Conservation (phyloP, 371 early-diverging fungal genomes). For the Syncephalastrum contaminatum region DNA sequence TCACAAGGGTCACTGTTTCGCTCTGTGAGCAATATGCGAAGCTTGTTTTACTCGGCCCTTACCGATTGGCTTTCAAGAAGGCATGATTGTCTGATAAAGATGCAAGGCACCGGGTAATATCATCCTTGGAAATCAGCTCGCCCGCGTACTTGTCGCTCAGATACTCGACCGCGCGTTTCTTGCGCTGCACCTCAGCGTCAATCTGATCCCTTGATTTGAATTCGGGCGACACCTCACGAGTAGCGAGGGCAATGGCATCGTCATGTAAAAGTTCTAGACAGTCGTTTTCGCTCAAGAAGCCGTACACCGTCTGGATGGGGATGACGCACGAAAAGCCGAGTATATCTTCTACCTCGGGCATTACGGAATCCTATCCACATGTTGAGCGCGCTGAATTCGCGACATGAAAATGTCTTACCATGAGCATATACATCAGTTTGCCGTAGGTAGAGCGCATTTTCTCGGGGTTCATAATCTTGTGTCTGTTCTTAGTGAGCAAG, state of each 20-base stretch:
- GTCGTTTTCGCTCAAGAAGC: constrained; percentile 62
- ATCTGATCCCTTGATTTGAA: constrained; percentile 75
- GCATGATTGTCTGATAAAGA: constrained; percentile 96
- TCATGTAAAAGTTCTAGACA: constrained; percentile 76
- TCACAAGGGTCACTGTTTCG: constrained; percentile 87
- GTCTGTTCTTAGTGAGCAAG: constrained; percentile 25
- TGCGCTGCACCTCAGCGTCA: constrained; percentile 83
- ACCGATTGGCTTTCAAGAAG: constrained; percentile 82
- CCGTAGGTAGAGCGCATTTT: constrained; percentile 95
- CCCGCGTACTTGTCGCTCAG: constrained; percentile 80
- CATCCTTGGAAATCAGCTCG: constrained; percentile 54
- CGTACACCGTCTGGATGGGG: constrained; percentile 88
- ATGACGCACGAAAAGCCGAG: constrained; percentile 81
- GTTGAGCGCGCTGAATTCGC: neutral
- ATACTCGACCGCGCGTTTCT: constrained; percentile 84
- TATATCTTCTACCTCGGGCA: constrained; percentile 83
- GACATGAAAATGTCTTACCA: constrained; percentile 34
- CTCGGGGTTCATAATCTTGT: constrained; percentile 98
- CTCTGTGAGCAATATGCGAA: neutral
- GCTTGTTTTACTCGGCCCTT: constrained; percentile 3
- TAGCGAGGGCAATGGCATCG: constrained; percentile 80
- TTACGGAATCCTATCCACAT: constrained; percentile 71
- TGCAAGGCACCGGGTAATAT: constrained; percentile 85
- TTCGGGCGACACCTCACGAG: constrained; percentile 85
- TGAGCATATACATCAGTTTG: constrained; percentile 91